These are phyloP conservation scores for Forsythia viridissima DNA, from an alignment of 257 asterid genomes.

Conservation along the genomic window DNA sequence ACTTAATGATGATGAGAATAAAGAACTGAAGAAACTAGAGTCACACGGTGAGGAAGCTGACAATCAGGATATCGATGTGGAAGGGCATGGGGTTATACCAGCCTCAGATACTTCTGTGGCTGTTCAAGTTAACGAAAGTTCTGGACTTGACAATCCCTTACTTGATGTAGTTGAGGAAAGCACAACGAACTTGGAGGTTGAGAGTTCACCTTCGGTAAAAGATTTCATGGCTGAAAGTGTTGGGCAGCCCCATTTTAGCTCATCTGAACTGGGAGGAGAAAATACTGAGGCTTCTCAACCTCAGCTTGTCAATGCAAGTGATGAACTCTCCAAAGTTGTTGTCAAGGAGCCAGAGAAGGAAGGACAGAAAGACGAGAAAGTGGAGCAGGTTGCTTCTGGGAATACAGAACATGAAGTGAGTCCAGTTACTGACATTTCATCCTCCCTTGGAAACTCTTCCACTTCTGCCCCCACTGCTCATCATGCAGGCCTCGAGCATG, in stretches of 20 bases:
- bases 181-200: conserved; percentile 28
- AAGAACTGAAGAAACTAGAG: conserved; percentile 31
- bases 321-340: conserved; percentile 30
- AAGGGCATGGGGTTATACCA: conserved; percentile 33
- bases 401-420: conserved; percentile 34
- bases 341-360: conserved; percentile 36
- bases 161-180: conserved; percentile 29
- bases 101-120: conserved; percentile 18
- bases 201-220: conserved; percentile 3
- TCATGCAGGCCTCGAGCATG: conserved; percentile 15
- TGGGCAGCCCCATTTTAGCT: conserved; percentile 30
- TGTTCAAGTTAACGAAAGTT: conserved; percentile 19
- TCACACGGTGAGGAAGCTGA: conserved; percentile 23
- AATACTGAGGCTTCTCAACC: conserved; percentile 37
- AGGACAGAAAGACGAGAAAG: conserved; percentile 31
- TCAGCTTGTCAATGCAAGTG: conserved; percentile 19
- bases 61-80: conserved; percentile 32
- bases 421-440: conserved; percentile 26
- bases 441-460: conserved; percentile 30
- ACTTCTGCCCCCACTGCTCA: conserved; percentile 19
- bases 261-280: conserved; percentile 28
- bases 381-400: conserved; percentile 29
- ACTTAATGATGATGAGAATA: conserved; percentile 27
- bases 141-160: conserved; percentile 26
- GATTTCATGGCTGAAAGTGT: conserved; percentile 19